A percentile compares a stretch with the other conserved stretches of the same genome.
Evolutionary conservation across 495 filamentous ascomycete genomes (phyloP).

Genomic region (Hyaloscypha hepaticicola): DNA sequence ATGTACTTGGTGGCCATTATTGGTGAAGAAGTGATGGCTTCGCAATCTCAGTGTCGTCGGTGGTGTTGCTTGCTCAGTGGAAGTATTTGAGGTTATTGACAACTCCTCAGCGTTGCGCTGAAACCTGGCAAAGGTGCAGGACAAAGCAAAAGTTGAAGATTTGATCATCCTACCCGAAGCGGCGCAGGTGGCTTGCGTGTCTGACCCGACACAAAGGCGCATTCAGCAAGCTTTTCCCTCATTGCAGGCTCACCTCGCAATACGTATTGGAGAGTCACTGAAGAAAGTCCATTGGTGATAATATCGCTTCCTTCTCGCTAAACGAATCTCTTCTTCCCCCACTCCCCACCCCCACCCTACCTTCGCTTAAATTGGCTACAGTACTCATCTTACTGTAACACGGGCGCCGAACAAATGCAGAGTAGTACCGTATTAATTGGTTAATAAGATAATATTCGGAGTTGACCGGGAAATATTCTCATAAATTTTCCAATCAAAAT

Average conservation of each 20-base stretch:
- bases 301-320: not conserved
- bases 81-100: not conserved
- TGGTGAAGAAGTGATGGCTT: not conserved
- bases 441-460: no score
- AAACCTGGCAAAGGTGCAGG: not conserved
- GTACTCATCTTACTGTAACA: no score
- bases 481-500: no score
- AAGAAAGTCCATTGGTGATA: conserved; percentile 6
- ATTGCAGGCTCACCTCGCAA: not conserved
- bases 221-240: not conserved
- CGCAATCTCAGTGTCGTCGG: not conserved
- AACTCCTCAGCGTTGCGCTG: not conserved
- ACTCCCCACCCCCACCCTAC: not conserved
- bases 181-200: not conserved
- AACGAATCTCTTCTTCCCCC: no score
- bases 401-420: no score
- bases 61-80: not conserved
- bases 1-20: conserved; percentile 23
- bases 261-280: conserved; percentile 10
- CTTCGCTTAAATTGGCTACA: not conserved
- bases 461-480: no score
- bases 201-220: not conserved
- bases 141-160: not conserved
- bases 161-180: not conserved
- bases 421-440: no score